Conservation (phyloP, 139 green algal species). For the Desmodesmus armatus region DNA sequence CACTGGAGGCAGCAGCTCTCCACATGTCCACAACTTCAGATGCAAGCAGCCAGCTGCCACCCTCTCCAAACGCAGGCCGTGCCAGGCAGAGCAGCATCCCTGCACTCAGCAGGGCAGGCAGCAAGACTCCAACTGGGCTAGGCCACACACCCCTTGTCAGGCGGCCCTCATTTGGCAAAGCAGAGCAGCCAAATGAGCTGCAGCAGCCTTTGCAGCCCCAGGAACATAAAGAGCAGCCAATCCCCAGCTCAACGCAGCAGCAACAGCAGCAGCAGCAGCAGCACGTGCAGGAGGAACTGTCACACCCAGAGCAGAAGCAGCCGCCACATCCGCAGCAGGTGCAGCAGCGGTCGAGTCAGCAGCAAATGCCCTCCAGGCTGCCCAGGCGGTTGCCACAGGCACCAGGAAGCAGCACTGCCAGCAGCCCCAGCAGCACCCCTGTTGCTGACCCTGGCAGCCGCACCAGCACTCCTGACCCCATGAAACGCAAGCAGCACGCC, state of each 20-base stretch:
- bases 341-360: background rate
- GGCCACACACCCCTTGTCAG: background rate
- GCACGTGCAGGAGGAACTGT: no score
- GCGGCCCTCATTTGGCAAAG: background rate
- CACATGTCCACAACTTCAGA: no score
- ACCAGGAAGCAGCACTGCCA: background rate
- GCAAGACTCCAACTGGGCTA: background rate
- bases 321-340: background rate
- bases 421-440: background rate
- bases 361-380: background rate
- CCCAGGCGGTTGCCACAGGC: background rate
- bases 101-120: conserved; percentile 6
- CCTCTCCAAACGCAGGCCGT: no score
- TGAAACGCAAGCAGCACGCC: no score
- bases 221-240: background rate
- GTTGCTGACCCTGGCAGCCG: background rate
- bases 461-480: no score
- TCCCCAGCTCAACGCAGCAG: background rate
- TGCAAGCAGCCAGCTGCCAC: no score
- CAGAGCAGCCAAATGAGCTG: background rate
- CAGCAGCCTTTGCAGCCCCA: background rate
- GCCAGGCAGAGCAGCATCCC: background rate
- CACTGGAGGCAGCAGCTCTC: background rate
- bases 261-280: background rate
- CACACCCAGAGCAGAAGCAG: no score